A percentile compares a stretch with the other conserved stretches of the same genome.
These are phyloP conservation scores for Craterostigma plantagineum DNA, from an alignment of 257 asterid species.

Conservation along the genomic window DNA sequence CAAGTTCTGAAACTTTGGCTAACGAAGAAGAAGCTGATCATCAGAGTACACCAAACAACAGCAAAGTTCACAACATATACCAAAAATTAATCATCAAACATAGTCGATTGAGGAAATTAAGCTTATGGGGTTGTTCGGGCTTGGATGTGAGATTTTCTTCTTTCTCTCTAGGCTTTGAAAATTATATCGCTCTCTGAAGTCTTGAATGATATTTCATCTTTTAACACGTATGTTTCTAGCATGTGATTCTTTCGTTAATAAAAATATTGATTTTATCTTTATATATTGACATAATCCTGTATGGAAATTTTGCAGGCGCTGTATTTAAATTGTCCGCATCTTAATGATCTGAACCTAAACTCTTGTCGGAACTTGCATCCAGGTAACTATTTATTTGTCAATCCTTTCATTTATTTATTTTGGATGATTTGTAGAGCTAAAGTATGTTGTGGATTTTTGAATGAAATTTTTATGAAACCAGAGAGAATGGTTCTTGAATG, in stretches of 20 bases:
- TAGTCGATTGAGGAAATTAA: constrained; percentile 60
- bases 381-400: constrained; percentile 20
- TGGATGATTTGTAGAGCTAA: background rate
- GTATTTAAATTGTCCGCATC: constrained; percentile 69
- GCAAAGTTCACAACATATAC: constrained; percentile 43
- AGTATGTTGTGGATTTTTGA: constrained; percentile 1
- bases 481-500: constrained; percentile 83
- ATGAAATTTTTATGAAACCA: constrained; percentile 13
- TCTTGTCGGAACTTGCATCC: constrained; percentile 72
- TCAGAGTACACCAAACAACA: constrained; percentile 30
- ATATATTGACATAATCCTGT: too few species aligned
- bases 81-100: constrained; percentile 93
- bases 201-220: background rate
- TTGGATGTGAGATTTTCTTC: constrained; percentile 57
- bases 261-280: too few species aligned
- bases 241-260: too few species aligned
- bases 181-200: too few species aligned
- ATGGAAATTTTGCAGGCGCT: constrained; percentile 49
- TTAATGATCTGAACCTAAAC: constrained; percentile 66
- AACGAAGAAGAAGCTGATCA: constrained; percentile 22
- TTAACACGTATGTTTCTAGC: background rate
- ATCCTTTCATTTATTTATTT: background rate
- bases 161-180: too few species aligned
- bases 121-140: constrained; percentile 99
- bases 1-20: constrained; percentile 21